Percentiles rank a stretch among this genome's conserved stretches.
Evolutionary conservation across 495 filamentous ascomycete species (phyloP).

Genomic region (Xylaria nigripes): DNA sequence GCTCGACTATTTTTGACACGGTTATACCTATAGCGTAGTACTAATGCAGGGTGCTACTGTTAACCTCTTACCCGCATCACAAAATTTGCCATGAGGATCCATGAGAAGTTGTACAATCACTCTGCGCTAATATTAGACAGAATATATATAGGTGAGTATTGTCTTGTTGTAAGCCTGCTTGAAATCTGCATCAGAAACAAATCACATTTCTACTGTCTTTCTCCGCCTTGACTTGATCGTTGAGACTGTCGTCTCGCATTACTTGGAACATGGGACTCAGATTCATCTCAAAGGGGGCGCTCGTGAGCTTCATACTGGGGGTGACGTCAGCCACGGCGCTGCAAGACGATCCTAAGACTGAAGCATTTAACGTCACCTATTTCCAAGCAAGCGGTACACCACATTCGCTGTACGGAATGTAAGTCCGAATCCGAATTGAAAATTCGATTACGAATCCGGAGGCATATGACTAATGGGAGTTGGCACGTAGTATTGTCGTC

Average conservation of each 20-base stretch:
- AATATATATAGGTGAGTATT: too few species aligned
- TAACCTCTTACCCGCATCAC: too few species aligned
- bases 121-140: too few species aligned
- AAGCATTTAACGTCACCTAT: conserved; percentile 8
- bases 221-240: neutral
- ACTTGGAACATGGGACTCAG: neutral
- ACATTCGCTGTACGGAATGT: conserved; percentile 15
- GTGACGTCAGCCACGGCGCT: neutral
- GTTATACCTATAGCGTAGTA: too few species aligned
- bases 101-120: too few species aligned
- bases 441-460: neutral
- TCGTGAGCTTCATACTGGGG: neutral
- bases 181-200: too few species aligned
- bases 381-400: conserved; percentile 17
- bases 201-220: neutral
- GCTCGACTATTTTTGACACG: too few species aligned
- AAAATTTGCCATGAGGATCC: too few species aligned
- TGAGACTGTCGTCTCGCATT: neutral
- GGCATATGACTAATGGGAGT: conserved; percentile 2
- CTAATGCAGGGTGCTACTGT: too few species aligned
- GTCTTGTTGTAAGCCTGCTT: too few species aligned
- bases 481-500: conserved; percentile 6
- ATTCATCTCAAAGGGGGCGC: neutral
- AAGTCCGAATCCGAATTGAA: neutral
- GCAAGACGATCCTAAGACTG: neutral